phyloP scores from a whole-genome alignment of 495 filamentous ascomycete species.

The Aspergillus heteromorphus region DNA sequence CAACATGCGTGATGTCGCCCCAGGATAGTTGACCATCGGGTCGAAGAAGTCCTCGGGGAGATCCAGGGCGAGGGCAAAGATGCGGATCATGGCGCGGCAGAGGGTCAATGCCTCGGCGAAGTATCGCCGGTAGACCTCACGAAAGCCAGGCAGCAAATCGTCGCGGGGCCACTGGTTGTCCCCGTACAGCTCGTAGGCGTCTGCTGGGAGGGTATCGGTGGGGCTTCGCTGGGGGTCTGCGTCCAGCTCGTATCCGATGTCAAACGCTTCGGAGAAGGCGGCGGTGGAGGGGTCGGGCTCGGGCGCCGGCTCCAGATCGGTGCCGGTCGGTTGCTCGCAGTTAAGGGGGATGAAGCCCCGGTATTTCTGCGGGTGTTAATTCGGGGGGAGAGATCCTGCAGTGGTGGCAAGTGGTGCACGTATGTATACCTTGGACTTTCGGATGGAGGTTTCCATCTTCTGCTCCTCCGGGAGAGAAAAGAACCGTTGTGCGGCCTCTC shows the following conservation, averaged over 20 bases:
- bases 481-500: slow-evolving; percentile 36
- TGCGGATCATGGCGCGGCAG: slow-evolving; percentile 29
- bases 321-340: slow-evolving; percentile 23
- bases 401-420: background rate
- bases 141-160: slow-evolving; percentile 16
- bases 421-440: slow-evolving; percentile 26
- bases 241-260: slow-evolving; percentile 34
- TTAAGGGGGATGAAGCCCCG: slow-evolving; percentile 30
- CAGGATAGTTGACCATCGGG: slow-evolving; percentile 33
- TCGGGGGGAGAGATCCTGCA: too few relatives aligned
- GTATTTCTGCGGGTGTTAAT: slow-evolving; percentile 20
- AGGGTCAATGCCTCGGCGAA: slow-evolving; percentile 25
- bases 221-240: slow-evolving; percentile 22
- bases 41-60: slow-evolving; percentile 43
- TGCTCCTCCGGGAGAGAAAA: slow-evolving; percentile 44
- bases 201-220: slow-evolving; percentile 12
- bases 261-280: slow-evolving; percentile 36
- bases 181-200: slow-evolving; percentile 21
- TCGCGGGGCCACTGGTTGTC: slow-evolving; percentile 27
- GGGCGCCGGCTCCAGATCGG: slow-evolving; percentile 7
- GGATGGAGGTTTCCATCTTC: slow-evolving; percentile 40
- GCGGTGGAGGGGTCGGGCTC: slow-evolving; percentile 10
- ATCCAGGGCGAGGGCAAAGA: slow-evolving; percentile 43
- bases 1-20: slow-evolving; percentile 36
- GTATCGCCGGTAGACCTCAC: slow-evolving; percentile 19